Conservation (phyloP, 441 rosid species). For the Manihot esculenta region DNA sequence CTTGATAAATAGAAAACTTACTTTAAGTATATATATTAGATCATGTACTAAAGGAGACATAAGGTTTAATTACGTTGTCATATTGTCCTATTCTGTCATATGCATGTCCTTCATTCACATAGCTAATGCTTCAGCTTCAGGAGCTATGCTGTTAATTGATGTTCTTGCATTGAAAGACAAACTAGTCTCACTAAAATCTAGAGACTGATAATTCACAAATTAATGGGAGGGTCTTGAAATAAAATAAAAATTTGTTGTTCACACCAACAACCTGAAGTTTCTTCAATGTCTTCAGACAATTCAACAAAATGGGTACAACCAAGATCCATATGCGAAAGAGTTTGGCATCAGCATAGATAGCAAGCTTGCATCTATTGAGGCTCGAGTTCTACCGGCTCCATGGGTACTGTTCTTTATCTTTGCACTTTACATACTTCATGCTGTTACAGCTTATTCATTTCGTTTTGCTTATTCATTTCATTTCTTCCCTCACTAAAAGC, state of each 20-base stretch:
- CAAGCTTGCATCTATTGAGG: slow-evolving; percentile 39
- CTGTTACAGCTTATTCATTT: slow-evolving; percentile 8
- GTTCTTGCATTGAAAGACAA: background rate
- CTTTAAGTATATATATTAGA: background rate
- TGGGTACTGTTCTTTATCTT: slow-evolving; percentile 28
- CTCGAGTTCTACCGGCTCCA: slow-evolving; percentile 52
- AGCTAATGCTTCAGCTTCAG: background rate
- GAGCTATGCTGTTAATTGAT: background rate
- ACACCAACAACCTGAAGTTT: background rate
- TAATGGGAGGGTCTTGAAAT: background rate
- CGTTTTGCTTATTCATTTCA: background rate
- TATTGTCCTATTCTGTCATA: background rate
- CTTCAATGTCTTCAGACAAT: slow-evolving; percentile 31
- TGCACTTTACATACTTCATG: background rate
- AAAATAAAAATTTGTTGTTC: too few relatives aligned
- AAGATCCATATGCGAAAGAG: slow-evolving; percentile 39
- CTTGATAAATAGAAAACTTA: background rate
- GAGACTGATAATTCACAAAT: background rate
- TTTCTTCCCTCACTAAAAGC: slow-evolving; percentile 16
- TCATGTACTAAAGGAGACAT: background rate
- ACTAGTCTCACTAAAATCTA: background rate
- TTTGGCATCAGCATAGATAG: slow-evolving; percentile 38
- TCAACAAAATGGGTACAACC: slow-evolving; percentile 31
- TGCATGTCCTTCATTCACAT: background rate
- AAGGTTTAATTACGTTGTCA: background rate